Evolutionary conservation across 2,329 filamentous ascomycete genomes (phyloP), one percentile per base, ranked within the genome.

Genomic region (Cryphonectria radicalis): DNA sequence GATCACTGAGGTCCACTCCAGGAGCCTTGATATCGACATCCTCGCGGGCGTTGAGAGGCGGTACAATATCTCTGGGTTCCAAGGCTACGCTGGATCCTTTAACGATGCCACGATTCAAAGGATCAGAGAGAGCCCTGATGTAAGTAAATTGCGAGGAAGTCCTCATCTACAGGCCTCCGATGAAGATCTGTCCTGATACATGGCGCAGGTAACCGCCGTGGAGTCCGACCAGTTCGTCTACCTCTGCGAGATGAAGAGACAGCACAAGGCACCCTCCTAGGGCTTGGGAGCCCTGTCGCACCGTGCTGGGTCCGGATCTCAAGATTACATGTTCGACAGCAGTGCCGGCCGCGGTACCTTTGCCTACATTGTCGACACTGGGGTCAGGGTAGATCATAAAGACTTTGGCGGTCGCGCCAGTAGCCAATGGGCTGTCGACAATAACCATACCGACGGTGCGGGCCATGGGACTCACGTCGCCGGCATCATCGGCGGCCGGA

Each of bases 321-420:
- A 70, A 46, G 68, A 69, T 64, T 79, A 78, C 66, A 46, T 74
- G 50, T 79, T 77, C 68, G 74, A 77, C 68, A 57, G 63, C 32
- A 72, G 73, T 1, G 75, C 76, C 7, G 79, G 78, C n/a, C n/a
- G 62, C 1, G 75, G 72, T 19, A 75, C 74, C 14, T 83, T 80
- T 70, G 77, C 81, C 63, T 86, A 85, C 73, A 73, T 86, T 32
- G 78, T 86, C 69, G 84, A 86, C 76, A 84, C 82, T 5, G 84
- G 84, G 53, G 81, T 85, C 68, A 77, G 77, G 66, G 79, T 77
- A 19, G 63, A 75, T 11, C 84, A 86, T 75, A 43, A 60, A 17
- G 76, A 79, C n/a, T 80, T 79, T 25, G 75, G 69, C 17, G 46
- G 46, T n/a, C 46, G 46, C 8, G 46, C 68, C 50, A 77, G 76